phyloP scores from a whole-genome alignment of 495 filamentous ascomycete genomes.

The Aspergillus egyptiacus region DNA sequence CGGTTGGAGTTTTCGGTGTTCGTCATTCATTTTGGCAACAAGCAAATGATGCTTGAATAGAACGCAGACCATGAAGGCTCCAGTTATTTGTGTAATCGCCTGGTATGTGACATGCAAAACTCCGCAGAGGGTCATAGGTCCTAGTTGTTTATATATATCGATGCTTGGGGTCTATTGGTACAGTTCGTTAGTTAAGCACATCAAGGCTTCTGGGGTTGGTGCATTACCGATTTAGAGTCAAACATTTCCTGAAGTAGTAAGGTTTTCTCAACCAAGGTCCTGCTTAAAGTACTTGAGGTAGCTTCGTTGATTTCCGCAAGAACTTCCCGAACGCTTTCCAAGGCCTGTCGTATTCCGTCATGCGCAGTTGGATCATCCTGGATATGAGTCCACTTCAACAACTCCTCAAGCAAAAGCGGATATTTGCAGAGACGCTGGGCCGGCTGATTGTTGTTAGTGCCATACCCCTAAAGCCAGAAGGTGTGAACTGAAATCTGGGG shows the following conservation, averaged over 20 bases:
- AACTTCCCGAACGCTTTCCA: slow-evolving; percentile 64
- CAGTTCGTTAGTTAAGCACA: slow-evolving; percentile 8
- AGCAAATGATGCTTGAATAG: slow-evolving; percentile 78
- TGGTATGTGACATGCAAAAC: slow-evolving; percentile 83
- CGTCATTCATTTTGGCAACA: slow-evolving; percentile 60
- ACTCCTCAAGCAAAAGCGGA: slow-evolving; percentile 75
- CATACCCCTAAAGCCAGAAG: not conserved
- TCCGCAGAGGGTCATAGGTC: slow-evolving; percentile 79
- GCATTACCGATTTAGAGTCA: slow-evolving; percentile 56
- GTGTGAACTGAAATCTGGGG: not conserved
- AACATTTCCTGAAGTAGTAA: slow-evolving; percentile 51
- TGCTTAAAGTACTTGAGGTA: slow-evolving; percentile 43
- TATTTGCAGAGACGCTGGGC: slow-evolving; percentile 94
- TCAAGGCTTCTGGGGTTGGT: not conserved
- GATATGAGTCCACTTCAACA: slow-evolving; percentile 74
- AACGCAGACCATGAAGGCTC: slow-evolving; percentile 82
- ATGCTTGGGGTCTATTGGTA: slow-evolving; percentile 28
- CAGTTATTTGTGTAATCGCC: slow-evolving; percentile 55
- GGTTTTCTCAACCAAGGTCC: slow-evolving; percentile 45
- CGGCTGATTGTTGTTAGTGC: slow-evolving; percentile 51
- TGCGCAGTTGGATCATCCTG: slow-evolving; percentile 77
- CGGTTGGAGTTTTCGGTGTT: slow-evolving; percentile 59
- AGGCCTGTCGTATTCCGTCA: slow-evolving; percentile 67
- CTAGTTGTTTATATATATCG: slow-evolving; percentile 64
- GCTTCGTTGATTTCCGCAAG: slow-evolving; percentile 73